These are phyloP conservation scores for Lactarius indigo DNA, from an alignment of 768 basidiomycete species.

Conservation along the genomic window DNA sequence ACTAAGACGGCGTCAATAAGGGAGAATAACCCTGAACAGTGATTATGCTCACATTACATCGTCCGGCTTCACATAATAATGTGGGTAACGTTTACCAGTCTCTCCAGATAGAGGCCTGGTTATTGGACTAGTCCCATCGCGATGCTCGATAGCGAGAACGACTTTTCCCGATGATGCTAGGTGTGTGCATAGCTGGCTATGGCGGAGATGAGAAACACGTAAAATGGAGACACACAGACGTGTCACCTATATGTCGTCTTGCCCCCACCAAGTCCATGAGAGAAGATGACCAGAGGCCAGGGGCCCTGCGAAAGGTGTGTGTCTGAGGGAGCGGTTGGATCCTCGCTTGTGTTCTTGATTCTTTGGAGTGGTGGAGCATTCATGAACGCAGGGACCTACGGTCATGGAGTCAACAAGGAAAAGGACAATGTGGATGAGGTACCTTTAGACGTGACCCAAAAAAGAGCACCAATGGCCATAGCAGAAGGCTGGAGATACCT, in stretches of 20 bases:
- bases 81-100: slow-evolving; percentile 33
- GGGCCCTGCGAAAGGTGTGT: slow-evolving; percentile 27
- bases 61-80: slow-evolving; percentile 53
- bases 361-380: slow-evolving; percentile 18
- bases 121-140: slow-evolving; percentile 72
- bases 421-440: not conserved
- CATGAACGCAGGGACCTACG: slow-evolving; percentile 16
- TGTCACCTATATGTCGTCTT: slow-evolving; percentile 63
- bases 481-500: slow-evolving; percentile 13
- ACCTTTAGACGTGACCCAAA: slow-evolving; percentile 21
- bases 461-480: slow-evolving; percentile 17
- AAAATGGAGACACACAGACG: not conserved
- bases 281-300: slow-evolving; percentile 83
- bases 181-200: slow-evolving; percentile 64
- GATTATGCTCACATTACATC: slow-evolving; percentile 49
- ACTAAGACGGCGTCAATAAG: slow-evolving; percentile 19
- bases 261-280: slow-evolving; percentile 77
- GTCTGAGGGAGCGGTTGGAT: not conserved
- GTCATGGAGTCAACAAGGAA: not conserved
- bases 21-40: not conserved
- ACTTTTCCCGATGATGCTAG: slow-evolving; percentile 77
- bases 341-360: not conserved
- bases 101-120: slow-evolving; percentile 37
- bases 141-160: slow-evolving; percentile 79
- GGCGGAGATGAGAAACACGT: not conserved